A percentile compares a stretch with the other conserved stretches of the same genome.
Evolutionary conservation across 2,329 filamentous ascomycete genomes (phyloP).

Genomic region (Cladosporium velox): DNA sequence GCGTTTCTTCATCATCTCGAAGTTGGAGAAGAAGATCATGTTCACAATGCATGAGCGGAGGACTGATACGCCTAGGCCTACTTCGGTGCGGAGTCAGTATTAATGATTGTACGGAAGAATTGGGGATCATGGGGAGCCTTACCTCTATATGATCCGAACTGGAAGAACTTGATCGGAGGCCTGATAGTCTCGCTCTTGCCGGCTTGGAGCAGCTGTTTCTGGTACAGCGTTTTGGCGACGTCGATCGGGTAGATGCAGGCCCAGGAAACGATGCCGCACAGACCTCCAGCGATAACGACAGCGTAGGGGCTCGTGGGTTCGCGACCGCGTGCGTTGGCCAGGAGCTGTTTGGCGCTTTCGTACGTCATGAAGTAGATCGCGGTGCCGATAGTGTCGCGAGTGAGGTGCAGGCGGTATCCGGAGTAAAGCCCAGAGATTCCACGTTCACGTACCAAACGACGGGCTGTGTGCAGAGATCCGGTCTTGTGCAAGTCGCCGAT

Average conservation of each 20-base stretch:
- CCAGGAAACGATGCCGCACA: slow-evolving; percentile 84
- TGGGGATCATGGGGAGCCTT: slow-evolving; percentile 18
- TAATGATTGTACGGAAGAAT: neutral
- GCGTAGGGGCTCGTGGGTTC: slow-evolving; percentile 77
- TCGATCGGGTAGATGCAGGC: slow-evolving; percentile 71
- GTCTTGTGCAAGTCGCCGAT: slow-evolving; percentile 28
- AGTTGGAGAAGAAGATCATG: slow-evolving; percentile 86
- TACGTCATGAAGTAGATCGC: slow-evolving; percentile 88
- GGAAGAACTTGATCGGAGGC: slow-evolving; percentile 77
- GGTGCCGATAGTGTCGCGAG: slow-evolving; percentile 80
- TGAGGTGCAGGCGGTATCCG: slow-evolving; percentile 79
- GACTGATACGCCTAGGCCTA: slow-evolving; percentile 75
- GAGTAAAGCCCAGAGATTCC: slow-evolving; percentile 76
- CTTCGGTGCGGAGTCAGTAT: slow-evolving; percentile 10
- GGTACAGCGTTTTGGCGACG: slow-evolving; percentile 82
- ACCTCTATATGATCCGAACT: slow-evolving; percentile 78
- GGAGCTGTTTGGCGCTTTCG: slow-evolving; percentile 79
- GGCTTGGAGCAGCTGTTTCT: slow-evolving; percentile 76
- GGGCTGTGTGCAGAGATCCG: slow-evolving; percentile 58
- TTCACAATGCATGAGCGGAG: slow-evolving; percentile 79
- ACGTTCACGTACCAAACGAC: slow-evolving; percentile 73
- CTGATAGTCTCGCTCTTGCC: slow-evolving; percentile 53
- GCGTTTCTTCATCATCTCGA: slow-evolving; percentile 74
- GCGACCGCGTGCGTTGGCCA: slow-evolving; percentile 72
- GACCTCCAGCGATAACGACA: slow-evolving; percentile 74